These are phyloP conservation scores for Sphaerobolus stellatus DNA, from an alignment of 1,284 basidiomycete genomes.

Conservation along the genomic window DNA sequence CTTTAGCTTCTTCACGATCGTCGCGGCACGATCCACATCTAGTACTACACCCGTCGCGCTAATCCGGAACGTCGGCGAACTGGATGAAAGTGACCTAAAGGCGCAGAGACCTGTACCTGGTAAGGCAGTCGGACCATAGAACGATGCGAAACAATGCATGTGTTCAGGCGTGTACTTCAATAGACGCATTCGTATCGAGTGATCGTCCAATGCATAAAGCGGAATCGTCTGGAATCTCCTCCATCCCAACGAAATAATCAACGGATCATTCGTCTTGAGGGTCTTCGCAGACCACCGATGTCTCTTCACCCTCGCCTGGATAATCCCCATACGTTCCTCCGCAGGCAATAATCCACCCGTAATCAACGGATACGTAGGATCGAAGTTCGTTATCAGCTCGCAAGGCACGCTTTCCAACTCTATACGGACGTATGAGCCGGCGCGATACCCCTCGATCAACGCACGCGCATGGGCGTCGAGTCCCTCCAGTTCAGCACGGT, in stretches of 20 bases:
- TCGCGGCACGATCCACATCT: constrained; percentile 87
- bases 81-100: constrained; percentile 81
- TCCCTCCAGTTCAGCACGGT: constrained; percentile 83
- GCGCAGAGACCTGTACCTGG: constrained; percentile 99
- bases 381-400: constrained; percentile 93
- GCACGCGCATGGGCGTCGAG: constrained; percentile 79
- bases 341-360: constrained; percentile 90
- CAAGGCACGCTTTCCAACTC: constrained; percentile 84
- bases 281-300: constrained; percentile 94
- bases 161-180: constrained; percentile 99
- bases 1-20: constrained; percentile 99
- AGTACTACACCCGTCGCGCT: constrained; percentile 94
- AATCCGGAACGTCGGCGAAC: constrained; percentile 79
- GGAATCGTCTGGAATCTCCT: constrained; percentile 93
- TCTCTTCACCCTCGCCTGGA: constrained; percentile 95
- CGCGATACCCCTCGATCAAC: constrained; percentile 86
- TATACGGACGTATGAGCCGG: constrained; percentile 93
- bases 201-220: constrained; percentile 96
- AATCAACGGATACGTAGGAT: constrained; percentile 88
- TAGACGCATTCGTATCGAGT: constrained; percentile 96
- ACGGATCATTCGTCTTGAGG: constrained; percentile 96
- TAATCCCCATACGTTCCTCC: constrained; percentile 90
- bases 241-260: constrained; percentile 96
- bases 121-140: constrained; percentile 87
- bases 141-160: constrained; percentile 98